Evolutionary conservation across 2,329 filamentous ascomycete species (phyloP), one percentile per base, ranked within the genome.

Genomic region (Karstenula rhodostoma): DNA sequence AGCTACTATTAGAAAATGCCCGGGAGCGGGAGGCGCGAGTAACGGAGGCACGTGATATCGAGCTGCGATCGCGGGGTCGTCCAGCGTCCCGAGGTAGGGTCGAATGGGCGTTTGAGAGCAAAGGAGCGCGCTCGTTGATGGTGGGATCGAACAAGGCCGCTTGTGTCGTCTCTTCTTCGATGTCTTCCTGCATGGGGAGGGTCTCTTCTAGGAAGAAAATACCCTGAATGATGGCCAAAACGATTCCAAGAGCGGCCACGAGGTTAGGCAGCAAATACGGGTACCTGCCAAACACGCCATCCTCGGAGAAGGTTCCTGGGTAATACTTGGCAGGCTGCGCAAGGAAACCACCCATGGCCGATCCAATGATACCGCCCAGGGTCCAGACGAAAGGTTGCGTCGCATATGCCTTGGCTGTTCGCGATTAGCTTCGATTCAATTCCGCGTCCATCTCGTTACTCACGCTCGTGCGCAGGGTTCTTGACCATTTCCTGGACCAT

Each of bases 301-400:
- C 83, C 22, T 81, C 73, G 46, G 90, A 87, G 72, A 97, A 95
- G 0, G 85, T 51, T 35, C 82, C 78, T n/a, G 94, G 93, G 77
- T 90, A 96, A 32, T 88, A 88, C 43, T 86, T 81, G 60, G 89
- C 86, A 25, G 94, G 94, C 67, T 92, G 89, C 60, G 93, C 91
- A 72, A 97, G 92, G 61, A 90, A 88, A 42, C 94, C 94, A 60
- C 94, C 94, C 71, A 97, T 93, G 17, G 90, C 91, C 63, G 94
- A 77, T 48, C 94, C 94, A 57, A 96, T 84, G 66, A 97, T 96
- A 23, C 92, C 94, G 29, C 94, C 94, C 47, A 97, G 88, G 37
- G 87, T 90, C 93, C 94, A 97, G 8, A 97, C 91, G 72, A 97
- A 97, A 1, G 94, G 94, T 89, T 97, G 96, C 49, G 96, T 88